phyloP scores from a whole-genome alignment of 768 basidiomycete species.

The Kwoniella pini region DNA sequence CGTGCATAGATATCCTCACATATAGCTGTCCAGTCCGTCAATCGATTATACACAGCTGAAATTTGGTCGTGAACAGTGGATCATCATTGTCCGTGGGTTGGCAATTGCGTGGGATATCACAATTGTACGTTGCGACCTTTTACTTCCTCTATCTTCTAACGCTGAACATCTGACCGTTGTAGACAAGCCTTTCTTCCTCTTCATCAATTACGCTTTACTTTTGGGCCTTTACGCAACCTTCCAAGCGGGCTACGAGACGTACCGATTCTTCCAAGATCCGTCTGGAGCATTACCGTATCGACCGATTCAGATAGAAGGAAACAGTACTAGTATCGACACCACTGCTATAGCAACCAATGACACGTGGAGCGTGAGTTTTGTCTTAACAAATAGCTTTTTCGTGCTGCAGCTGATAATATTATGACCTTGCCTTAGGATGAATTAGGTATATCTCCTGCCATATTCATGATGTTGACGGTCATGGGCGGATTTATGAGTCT shows the following conservation, averaged over 20 bases:
- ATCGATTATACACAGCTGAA: slow-evolving; percentile 22
- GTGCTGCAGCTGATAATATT: not conserved
- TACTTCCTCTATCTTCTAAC: not conserved
- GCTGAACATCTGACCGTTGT: slow-evolving; percentile 4
- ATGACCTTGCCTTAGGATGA: too few species aligned
- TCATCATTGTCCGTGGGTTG: slow-evolving; percentile 53
- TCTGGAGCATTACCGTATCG: slow-evolving; percentile 14
- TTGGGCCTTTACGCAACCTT: slow-evolving; percentile 36
- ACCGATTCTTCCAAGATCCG: slow-evolving; percentile 33
- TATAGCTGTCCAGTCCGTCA: too few species aligned
- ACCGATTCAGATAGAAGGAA: not conserved
- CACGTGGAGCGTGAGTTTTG: slow-evolving; percentile 2
- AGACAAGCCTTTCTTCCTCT: slow-evolving; percentile 52
- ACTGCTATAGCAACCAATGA: slow-evolving; percentile 3
- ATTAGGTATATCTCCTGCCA: slow-evolving; percentile 36
- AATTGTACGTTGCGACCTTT: slow-evolving; percentile 38
- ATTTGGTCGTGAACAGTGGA: slow-evolving; percentile 36
- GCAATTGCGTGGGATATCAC: slow-evolving; percentile 47
- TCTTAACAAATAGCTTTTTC: not conserved
- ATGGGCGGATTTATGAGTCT: slow-evolving; percentile 39
- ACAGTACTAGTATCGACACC: not conserved
- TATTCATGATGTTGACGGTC: slow-evolving; percentile 39
- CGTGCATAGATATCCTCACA: too few species aligned
- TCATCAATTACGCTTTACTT: slow-evolving; percentile 45
- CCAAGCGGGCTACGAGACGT: slow-evolving; percentile 36